Evolutionary conservation across 75 land plant genomes (phyloP).

Genomic region (Pinus taeda): DNA sequence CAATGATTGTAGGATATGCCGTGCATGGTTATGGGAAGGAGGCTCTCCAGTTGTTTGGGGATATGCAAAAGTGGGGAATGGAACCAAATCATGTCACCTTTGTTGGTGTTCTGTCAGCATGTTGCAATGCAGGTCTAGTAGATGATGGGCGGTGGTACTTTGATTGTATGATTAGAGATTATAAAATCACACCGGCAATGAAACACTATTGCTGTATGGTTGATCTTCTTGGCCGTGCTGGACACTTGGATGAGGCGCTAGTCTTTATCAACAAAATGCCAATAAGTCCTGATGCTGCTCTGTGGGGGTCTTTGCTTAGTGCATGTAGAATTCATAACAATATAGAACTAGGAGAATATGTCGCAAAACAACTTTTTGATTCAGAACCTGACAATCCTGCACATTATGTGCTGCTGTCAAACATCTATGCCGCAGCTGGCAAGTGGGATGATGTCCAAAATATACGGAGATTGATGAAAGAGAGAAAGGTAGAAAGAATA

Average conservation of each 20-base stretch:
- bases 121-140: slow-evolving; percentile 19
- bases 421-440: slow-evolving; percentile 15
- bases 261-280: slow-evolving; percentile 22
- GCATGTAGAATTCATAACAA: slow-evolving; percentile 20
- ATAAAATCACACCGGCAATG: slow-evolving; percentile 11
- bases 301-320: slow-evolving; percentile 17
- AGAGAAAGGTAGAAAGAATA: background rate
- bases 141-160: slow-evolving; percentile 19
- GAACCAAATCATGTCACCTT: slow-evolving; percentile 19
- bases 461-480: background rate
- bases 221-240: slow-evolving; percentile 26
- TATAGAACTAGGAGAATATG: slow-evolving; percentile 16
- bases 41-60: slow-evolving; percentile 15
- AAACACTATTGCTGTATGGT: slow-evolving; percentile 27
- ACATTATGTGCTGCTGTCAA: slow-evolving; percentile 19
- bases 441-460: slow-evolving; percentile 1
- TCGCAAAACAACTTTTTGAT: slow-evolving; percentile 9
- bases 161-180: slow-evolving; percentile 14
- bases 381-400: slow-evolving; percentile 11
- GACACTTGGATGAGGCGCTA: slow-evolving; percentile 9
- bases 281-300: background rate
- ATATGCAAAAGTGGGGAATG: slow-evolving; percentile 17
- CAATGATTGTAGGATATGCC: slow-evolving; percentile 17
- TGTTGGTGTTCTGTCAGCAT: slow-evolving; percentile 13
- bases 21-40: slow-evolving; percentile 17